phyloP scores from a whole-genome alignment of 1,284 basidiomycete species.

The Cryptococcus sp. region DNA sequence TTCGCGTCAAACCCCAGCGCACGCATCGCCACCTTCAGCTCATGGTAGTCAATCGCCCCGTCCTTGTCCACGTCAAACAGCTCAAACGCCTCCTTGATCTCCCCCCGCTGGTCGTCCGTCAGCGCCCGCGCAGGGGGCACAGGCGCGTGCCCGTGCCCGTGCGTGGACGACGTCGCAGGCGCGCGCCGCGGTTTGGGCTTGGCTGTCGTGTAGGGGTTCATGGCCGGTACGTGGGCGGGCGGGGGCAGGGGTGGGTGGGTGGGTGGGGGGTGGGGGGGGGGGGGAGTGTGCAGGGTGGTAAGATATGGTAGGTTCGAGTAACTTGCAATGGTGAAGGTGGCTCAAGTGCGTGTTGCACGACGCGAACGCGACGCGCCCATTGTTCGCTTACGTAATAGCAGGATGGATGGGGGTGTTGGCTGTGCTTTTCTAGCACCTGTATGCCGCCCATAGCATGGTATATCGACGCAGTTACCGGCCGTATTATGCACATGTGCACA shows the following conservation, averaged over 20 bases:
- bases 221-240: neutral
- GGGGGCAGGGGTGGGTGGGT: neutral
- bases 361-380: too few relatives aligned
- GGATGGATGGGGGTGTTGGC: too few relatives aligned
- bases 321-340: neutral
- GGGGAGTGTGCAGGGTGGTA: too few relatives aligned
- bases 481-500: too few relatives aligned
- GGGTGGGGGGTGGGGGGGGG: neutral
- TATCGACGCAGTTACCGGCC: too few relatives aligned
- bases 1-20: slow-evolving; percentile 97
- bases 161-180: neutral
- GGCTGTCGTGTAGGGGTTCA: slow-evolving; percentile 14
- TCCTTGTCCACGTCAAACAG: slow-evolving; percentile 99
- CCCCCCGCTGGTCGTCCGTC: slow-evolving; percentile 90
- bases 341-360: too few relatives aligned
- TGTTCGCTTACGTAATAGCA: too few relatives aligned
- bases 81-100: slow-evolving; percentile 98
- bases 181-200: slow-evolving; percentile 16
- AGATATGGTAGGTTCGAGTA: too few relatives aligned
- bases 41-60: slow-evolving; percentile 94
- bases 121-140: slow-evolving; percentile 49
- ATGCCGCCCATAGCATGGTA: too few relatives aligned
- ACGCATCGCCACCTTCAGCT: slow-evolving; percentile 97
- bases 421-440: too few relatives aligned
- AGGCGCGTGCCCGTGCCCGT: neutral